A percentile compares a stretch with the other conserved stretches of the same genome.
Evolutionary conservation across 768 basidiomycete genomes (phyloP).

Genomic region (Mycena capillaripes): DNA sequence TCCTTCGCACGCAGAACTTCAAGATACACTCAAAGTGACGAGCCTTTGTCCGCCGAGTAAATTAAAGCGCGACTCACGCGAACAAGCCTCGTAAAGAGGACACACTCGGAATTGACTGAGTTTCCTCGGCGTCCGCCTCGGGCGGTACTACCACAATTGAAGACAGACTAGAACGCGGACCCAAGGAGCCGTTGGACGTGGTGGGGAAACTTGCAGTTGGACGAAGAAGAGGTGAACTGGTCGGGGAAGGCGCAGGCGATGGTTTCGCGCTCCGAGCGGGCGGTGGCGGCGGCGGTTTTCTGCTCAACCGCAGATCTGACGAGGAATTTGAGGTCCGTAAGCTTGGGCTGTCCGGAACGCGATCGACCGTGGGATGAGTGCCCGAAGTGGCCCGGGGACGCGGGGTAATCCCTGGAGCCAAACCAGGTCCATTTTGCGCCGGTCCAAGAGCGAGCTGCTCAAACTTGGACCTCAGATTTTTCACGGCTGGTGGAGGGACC

Average conservation of each 20-base stretch:
- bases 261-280: constrained; percentile 58
- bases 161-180: constrained; percentile 22
- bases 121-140: constrained; percentile 29
- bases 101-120: constrained; percentile 47
- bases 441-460: constrained; percentile 72
- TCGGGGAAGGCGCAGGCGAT: constrained; percentile 56
- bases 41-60: not conserved
- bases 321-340: constrained; percentile 65
- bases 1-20: no score
- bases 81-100: constrained; percentile 61
- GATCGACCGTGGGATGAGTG: constrained; percentile 45
- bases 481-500: constrained; percentile 72
- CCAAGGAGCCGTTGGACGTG: constrained; percentile 26
- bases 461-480: constrained; percentile 77
- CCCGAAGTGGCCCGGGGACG: constrained; percentile 56
- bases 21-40: no score
- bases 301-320: constrained; percentile 66
- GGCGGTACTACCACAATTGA: constrained; percentile 3
- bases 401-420: constrained; percentile 47
- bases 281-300: constrained; percentile 74
- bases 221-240: constrained; percentile 64
- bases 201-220: constrained; percentile 49
- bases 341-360: constrained; percentile 42
- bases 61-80: constrained; percentile 56
- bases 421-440: constrained; percentile 32